These are phyloP conservation scores for Phoma sp. DNA, from an alignment of 2,329 filamentous ascomycete genomes.

Conservation along the genomic window DNA sequence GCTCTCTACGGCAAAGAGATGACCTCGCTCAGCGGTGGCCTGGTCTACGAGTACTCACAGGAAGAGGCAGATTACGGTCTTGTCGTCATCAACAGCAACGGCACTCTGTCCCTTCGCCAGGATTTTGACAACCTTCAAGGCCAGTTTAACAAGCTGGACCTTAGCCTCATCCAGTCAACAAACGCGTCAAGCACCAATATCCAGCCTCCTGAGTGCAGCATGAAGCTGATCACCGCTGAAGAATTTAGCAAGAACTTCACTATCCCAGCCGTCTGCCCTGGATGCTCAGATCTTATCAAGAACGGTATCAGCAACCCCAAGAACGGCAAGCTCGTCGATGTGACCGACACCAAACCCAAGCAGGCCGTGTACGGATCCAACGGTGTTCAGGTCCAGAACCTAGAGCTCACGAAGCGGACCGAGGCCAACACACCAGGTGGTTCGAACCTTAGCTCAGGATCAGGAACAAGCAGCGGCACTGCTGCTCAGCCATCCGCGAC, in stretches of 20 bases:
- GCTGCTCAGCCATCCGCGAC: slow-evolving; percentile 25
- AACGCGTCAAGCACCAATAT: slow-evolving; percentile 64
- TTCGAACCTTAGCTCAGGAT: slow-evolving; percentile 34
- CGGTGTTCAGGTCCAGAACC: slow-evolving; percentile 66
- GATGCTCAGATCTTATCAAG: slow-evolving; percentile 76
- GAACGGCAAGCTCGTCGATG: slow-evolving; percentile 62
- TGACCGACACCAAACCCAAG: slow-evolving; percentile 64
- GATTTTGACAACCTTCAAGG: slow-evolving; percentile 72
- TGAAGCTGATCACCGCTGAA: slow-evolving; percentile 68
- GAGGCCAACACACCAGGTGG: slow-evolving; percentile 64
- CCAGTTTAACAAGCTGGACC: slow-evolving; percentile 79
- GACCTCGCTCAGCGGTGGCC: slow-evolving; percentile 75
- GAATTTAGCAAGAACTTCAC: slow-evolving; percentile 82
- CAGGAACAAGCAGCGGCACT: slow-evolving; percentile 14
- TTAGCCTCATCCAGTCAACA: slow-evolving; percentile 69
- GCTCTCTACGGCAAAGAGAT: slow-evolving; percentile 76
- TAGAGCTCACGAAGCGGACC: slow-evolving; percentile 64
- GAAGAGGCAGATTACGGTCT: slow-evolving; percentile 68
- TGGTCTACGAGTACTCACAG: slow-evolving; percentile 83
- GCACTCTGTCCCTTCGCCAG: slow-evolving; percentile 50
- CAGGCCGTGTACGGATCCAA: slow-evolving; percentile 64
- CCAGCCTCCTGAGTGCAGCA: slow-evolving; percentile 69
- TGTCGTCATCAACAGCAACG: slow-evolving; percentile 54
- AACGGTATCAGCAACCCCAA: slow-evolving; percentile 74
- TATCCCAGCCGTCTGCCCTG: slow-evolving; percentile 72